Evolutionary conservation across 768 basidiomycete genomes (phyloP).

Genomic region (Russula abietina): DNA sequence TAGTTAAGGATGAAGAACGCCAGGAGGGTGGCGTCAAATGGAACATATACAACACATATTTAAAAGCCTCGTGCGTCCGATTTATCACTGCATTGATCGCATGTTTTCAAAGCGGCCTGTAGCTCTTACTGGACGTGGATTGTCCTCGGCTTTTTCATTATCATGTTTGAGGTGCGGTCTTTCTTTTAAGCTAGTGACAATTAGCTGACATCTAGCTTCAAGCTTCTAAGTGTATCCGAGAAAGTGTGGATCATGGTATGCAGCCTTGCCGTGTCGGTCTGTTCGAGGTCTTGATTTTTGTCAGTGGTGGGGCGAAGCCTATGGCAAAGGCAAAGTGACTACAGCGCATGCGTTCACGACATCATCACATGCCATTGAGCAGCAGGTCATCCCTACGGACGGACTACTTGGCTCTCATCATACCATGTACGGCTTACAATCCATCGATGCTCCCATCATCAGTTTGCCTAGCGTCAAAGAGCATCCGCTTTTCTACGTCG

Average conservation of each 20-base stretch:
- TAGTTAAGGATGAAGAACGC: constrained; percentile 77
- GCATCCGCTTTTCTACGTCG: constrained; percentile 67
- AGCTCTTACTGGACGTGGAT: constrained; percentile 67
- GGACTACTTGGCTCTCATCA: constrained; percentile 27
- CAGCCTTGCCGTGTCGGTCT: neutral
- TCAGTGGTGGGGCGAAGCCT: constrained; percentile 58
- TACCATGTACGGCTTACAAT: constrained; percentile 19
- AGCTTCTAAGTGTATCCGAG: constrained; percentile 50
- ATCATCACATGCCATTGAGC: constrained; percentile 27
- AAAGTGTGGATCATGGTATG: constrained; percentile 71
- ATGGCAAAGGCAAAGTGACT: constrained; percentile 29
- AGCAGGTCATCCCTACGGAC: constrained; percentile 27
- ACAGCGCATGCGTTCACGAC: constrained; percentile 23
- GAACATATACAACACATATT: constrained; percentile 55
- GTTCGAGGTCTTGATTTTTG: neutral
- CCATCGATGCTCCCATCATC: neutral
- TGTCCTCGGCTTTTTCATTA: constrained; percentile 44
- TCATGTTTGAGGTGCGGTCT: constrained; percentile 35
- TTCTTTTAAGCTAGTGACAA: neutral
- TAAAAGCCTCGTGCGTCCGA: constrained; percentile 59
- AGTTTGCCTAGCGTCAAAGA: constrained; percentile 45
- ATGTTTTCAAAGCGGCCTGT: neutral
- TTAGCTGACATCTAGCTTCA: neutral
- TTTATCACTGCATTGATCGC: neutral
- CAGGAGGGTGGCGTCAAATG: constrained; percentile 81